phyloP scores from a whole-genome alignment of 2,329 filamentous ascomycete species.

The Botrytis medusae region DNA sequence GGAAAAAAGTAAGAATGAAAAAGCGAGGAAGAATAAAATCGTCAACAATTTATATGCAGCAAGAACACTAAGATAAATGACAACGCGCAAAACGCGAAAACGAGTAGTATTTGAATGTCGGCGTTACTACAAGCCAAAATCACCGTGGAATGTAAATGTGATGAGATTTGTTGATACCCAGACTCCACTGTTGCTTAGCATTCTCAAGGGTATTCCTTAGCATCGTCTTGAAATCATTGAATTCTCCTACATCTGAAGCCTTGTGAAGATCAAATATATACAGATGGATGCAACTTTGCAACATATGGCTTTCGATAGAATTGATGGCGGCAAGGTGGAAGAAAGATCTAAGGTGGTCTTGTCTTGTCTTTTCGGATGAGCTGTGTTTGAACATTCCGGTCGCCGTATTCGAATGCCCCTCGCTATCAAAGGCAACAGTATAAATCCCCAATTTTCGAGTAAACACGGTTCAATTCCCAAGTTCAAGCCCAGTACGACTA shows the following conservation, averaged over 20 bases:
- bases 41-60: conserved; percentile 6
- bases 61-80: neutral
- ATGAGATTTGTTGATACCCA: conserved; percentile 3
- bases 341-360: neutral
- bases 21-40: conserved; percentile 6
- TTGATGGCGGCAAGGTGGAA: neutral
- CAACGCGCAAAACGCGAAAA: neutral
- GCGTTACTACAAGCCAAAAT: neutral
- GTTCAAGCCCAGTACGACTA: neutral
- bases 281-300: neutral
- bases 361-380: neutral
- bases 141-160: conserved; percentile 16
- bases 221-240: neutral
- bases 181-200: neutral
- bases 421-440: neutral
- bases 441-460: neutral
- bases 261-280: neutral
- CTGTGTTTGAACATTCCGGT: neutral
- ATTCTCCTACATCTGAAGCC: neutral
- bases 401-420: conserved; percentile 8
- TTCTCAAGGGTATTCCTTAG: neutral
- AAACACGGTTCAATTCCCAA: neutral
- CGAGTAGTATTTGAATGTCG: conserved; percentile 1
- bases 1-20: neutral
- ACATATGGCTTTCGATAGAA: neutral